Evolutionary conservation across 1,284 basidiomycete genomes (phyloP).

Genomic region (Fomitopsis schrenkii): DNA sequence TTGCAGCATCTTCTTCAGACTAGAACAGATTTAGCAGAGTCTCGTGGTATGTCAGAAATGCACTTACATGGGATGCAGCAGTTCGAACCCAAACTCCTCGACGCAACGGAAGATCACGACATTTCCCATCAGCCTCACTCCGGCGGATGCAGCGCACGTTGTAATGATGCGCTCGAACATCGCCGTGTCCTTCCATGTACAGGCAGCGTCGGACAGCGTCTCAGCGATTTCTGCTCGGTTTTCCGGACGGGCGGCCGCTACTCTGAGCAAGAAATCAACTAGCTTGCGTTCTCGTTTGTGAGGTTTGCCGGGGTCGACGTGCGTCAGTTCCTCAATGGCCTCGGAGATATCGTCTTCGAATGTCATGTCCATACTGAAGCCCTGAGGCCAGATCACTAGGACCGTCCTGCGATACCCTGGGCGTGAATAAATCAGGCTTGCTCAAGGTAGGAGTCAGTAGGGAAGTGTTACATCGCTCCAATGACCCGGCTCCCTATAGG

Average conservation of each 20-base stretch:
- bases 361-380: background rate
- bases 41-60: background rate
- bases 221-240: background rate
- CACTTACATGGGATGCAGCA: background rate
- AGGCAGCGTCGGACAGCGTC: background rate
- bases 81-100: background rate
- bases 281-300: background rate
- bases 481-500: constrained; percentile 12
- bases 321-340: background rate
- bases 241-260: background rate
- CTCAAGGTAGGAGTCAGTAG: too few species aligned
- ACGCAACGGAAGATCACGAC: background rate
- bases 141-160: background rate
- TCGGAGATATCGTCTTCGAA: background rate
- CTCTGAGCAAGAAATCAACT: background rate
- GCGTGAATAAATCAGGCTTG: too few species aligned
- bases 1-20: background rate
- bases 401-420: background rate
- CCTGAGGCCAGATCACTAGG: background rate
- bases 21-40: background rate
- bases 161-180: background rate
- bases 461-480: constrained; percentile 13
- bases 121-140: background rate
- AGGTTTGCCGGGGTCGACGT: background rate
- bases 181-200: background rate